These are phyloP conservation scores for Papiliotrema terrestris DNA, from an alignment of 1,284 basidiomycete genomes.

Conservation along the genomic window DNA sequence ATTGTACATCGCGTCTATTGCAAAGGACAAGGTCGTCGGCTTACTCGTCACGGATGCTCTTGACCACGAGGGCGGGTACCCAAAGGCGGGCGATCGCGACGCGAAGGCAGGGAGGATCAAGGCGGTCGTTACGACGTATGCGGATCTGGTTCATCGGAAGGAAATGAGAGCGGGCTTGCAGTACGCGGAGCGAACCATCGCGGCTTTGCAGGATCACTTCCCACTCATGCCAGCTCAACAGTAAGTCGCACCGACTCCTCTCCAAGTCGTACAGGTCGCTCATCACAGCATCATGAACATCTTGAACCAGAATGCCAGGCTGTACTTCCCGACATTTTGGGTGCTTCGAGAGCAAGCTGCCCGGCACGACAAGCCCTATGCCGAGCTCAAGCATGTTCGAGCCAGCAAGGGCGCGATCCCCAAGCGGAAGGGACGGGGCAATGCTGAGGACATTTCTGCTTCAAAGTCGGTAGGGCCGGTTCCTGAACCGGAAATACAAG, in stretches of 20 bases:
- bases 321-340: neutral
- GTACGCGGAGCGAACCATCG: constrained; percentile 18
- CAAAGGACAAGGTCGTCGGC: constrained; percentile 4
- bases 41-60: constrained; percentile 26
- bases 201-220: constrained; percentile 24
- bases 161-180: constrained; percentile 14
- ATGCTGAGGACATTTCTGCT: neutral
- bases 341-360: neutral
- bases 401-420: neutral
- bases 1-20: constrained; percentile 2
- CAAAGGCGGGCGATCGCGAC: constrained; percentile 8
- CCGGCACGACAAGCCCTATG: neutral
- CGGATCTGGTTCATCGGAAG: constrained; percentile 6
- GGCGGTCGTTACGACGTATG: constrained; percentile 15
- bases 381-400: neutral
- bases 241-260: constrained; percentile 14
- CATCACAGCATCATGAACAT: constrained; percentile 22
- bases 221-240: constrained; percentile 18
- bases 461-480: no score
- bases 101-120: constrained; percentile 1
- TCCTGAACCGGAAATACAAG: neutral
- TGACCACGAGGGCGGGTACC: constrained; percentile 31
- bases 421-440: neutral
- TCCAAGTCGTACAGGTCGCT: constrained; percentile 1
- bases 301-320: neutral